Conservation (phyloP, 306 rosid genomes). For the Inga laurina region DNA sequence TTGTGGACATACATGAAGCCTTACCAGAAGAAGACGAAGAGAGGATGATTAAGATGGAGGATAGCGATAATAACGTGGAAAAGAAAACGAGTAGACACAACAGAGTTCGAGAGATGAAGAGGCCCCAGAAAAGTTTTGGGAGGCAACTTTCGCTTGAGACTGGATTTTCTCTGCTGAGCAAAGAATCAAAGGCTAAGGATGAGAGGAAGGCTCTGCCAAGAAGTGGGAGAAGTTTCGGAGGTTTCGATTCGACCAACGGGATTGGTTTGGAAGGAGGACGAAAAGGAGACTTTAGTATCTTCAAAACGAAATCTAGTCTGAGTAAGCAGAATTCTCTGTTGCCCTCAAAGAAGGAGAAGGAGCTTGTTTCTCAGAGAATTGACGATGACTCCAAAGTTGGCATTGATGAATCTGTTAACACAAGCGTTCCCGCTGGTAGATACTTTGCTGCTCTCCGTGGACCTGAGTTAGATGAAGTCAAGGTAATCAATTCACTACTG, state of each 20-base stretch:
- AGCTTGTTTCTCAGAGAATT: conserved; percentile 48
- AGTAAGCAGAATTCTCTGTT: conserved; percentile 74
- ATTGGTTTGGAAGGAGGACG: conserved; percentile 58
- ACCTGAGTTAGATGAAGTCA: conserved; percentile 89
- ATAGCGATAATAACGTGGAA: conserved; percentile 7
- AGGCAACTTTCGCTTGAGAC: conserved; percentile 82
- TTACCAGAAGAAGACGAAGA: conserved; percentile 55
- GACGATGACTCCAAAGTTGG: conserved; percentile 32
- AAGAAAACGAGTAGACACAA: conserved; percentile 38
- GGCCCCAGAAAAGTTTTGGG: conserved; percentile 43
- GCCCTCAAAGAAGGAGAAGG: conserved; percentile 62
- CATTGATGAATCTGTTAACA: conserved; percentile 54
- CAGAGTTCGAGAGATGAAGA: conserved; percentile 42
- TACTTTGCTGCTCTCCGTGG: conserved; percentile 91
- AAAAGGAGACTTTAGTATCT: conserved; percentile 68
- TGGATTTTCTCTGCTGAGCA: conserved; percentile 57
- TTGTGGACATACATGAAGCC: conserved; percentile 62
- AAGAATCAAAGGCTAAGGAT: conserved; percentile 49
- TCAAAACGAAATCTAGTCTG: conserved; percentile 64
- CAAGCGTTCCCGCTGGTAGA: conserved; percentile 83
- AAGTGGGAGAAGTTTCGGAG: conserved; percentile 75
- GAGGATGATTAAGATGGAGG: conserved; percentile 13
- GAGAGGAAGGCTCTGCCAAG: conserved; percentile 52
- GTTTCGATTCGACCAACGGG: conserved; percentile 47
- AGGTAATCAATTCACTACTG: conserved; percentile 42